Percentiles rank a stretch among this genome's conserved stretches.
phyloP scores from a whole-genome alignment of 2,329 filamentous ascomycete species.

The Pseudopyricularia cyperi region DNA sequence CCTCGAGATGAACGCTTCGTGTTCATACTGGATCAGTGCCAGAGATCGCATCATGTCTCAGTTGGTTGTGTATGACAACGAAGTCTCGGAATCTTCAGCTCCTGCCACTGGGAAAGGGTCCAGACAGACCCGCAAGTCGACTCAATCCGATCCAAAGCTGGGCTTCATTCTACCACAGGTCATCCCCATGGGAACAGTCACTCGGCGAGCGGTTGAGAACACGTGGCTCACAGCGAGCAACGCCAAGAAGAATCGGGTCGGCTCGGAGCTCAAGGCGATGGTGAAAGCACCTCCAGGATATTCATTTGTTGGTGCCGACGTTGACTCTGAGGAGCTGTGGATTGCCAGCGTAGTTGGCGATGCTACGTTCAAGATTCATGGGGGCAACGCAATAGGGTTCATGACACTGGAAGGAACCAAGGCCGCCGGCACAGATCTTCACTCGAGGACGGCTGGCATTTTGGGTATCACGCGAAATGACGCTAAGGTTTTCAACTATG shows the following conservation, averaged over 20 bases:
- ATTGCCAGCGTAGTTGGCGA: slow-evolving; percentile 93
- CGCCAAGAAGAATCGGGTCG: slow-evolving; percentile 89
- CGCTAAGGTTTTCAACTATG: slow-evolving; percentile 97
- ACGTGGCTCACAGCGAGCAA: slow-evolving; percentile 98
- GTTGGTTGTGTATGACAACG: slow-evolving; percentile 71
- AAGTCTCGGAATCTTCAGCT: slow-evolving; percentile 30
- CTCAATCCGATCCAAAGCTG: slow-evolving; percentile 9
- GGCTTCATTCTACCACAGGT: slow-evolving; percentile 91
- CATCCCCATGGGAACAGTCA: slow-evolving; percentile 97
- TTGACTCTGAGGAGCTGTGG: slow-evolving; percentile 96
- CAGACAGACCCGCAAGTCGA: slow-evolving; percentile 2
- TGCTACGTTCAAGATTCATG: slow-evolving; percentile 86
- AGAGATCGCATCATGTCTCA: slow-evolving; percentile 89
- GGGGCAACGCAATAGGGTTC: slow-evolving; percentile 94
- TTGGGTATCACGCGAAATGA: slow-evolving; percentile 89
- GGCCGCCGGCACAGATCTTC: slow-evolving; percentile 81
- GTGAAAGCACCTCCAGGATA: slow-evolving; percentile 83
- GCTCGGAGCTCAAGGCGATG: slow-evolving; percentile 96
- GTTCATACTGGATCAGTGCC: slow-evolving; percentile 98
- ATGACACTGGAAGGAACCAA: slow-evolving; percentile 98
- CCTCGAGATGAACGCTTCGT: slow-evolving; percentile 95
- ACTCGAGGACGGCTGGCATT: slow-evolving; percentile 86
- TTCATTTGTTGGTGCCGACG: slow-evolving; percentile 89
- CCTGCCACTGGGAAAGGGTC: slow-evolving; percentile 2
- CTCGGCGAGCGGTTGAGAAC: slow-evolving; percentile 85